Base-by-base conservation (phyloP, 2,329 filamentous ascomycete genomes). In the Colletotrichum sp. region DNA sequence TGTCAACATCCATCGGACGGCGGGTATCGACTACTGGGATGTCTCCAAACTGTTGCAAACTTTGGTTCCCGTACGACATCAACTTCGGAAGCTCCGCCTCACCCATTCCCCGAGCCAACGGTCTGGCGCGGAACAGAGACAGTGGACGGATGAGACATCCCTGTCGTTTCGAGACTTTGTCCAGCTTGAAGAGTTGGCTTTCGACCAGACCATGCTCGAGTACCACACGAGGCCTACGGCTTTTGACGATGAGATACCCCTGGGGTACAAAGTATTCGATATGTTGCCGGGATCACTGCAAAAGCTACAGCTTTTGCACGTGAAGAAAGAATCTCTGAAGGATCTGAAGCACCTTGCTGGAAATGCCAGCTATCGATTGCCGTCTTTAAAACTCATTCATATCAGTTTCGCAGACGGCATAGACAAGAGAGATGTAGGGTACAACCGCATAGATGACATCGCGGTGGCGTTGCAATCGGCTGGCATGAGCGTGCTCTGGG, bases 1-100 rank as follows among this genome's bases (percentile, higher is more conserved):
- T 12, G 28, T 32, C 13, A 62, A 72, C 38, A 68, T 75, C 16
- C 56, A 75, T 38, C 56, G 70, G n/a, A 75, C 55, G 15, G 65
- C 69, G 15, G 62, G 62, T 5, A 13, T 62, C 15, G 34, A 62
- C 26, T 64, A 72, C 43, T 75, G 73, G 69, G 70, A 72, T 8
- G 38, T 72, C 30, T 67, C 73, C 10, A 64, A 72, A 18, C 24
- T 75, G 36, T 5, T 75, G n/a, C 73, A 64, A 62, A 38, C 73
- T 13, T 38, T 75, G 16, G 55, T 48, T 9, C 32, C 56, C 5
- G 62, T 64, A 12, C 62, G 32, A 10, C 69, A 62, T 16, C 58
- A 30, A 24, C 55, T 75, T 16, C 64, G 62, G 13, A 72, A 56
- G 38, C 28, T 75, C 28, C 56, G 56, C 8, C 32, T 75, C 8